These are phyloP conservation scores for Linaria vulgaris DNA, from an alignment of 257 asterid species.

Conservation along the genomic window DNA sequence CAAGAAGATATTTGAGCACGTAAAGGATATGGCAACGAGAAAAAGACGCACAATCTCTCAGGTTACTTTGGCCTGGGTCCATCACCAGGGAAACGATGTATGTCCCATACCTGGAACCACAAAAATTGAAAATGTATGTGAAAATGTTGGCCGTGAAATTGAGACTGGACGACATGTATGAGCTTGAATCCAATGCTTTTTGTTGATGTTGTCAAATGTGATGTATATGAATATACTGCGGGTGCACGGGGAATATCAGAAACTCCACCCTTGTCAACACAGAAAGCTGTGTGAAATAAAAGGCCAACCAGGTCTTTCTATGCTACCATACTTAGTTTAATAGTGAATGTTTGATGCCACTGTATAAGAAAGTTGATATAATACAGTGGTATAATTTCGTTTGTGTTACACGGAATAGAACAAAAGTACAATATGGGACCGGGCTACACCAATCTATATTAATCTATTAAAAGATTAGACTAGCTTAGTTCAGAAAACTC, in stretches of 20 bases:
- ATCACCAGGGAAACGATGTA: slow-evolving; percentile 49
- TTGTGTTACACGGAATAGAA: too few relatives aligned
- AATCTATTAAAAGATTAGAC: too few relatives aligned
- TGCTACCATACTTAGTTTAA: slow-evolving; percentile 40
- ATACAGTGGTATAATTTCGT: too few relatives aligned
- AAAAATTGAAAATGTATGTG: slow-evolving; percentile 34
- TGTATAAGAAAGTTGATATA: too few relatives aligned
- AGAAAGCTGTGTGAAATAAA: slow-evolving; percentile 6
- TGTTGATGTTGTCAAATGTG: slow-evolving; percentile 29
- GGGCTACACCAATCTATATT: too few relatives aligned
- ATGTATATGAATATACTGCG: slow-evolving; percentile 9
- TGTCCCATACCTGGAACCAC: slow-evolving; percentile 51
- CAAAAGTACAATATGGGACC: too few relatives aligned
- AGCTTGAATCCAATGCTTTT: slow-evolving; percentile 42
- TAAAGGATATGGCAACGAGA: slow-evolving; percentile 31
- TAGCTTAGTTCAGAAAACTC: too few relatives aligned
- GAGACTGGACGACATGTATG: slow-evolving; percentile 30
- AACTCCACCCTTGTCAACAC: slow-evolving; percentile 20
- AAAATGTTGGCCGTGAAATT: slow-evolving; percentile 34
- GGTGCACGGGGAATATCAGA: slow-evolving; percentile 17
- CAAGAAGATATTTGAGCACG: slow-evolving; percentile 29
- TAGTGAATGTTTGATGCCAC: too few relatives aligned
- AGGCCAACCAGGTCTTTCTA: neutral
- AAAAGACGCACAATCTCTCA: slow-evolving; percentile 44
- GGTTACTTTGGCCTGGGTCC: slow-evolving; percentile 50